A percentile compares a stretch with the other conserved stretches of the same genome.
Evolutionary conservation across 2,329 filamentous ascomycete species (phyloP).

Genomic region (Magnaporthiopsis incrustans): DNA sequence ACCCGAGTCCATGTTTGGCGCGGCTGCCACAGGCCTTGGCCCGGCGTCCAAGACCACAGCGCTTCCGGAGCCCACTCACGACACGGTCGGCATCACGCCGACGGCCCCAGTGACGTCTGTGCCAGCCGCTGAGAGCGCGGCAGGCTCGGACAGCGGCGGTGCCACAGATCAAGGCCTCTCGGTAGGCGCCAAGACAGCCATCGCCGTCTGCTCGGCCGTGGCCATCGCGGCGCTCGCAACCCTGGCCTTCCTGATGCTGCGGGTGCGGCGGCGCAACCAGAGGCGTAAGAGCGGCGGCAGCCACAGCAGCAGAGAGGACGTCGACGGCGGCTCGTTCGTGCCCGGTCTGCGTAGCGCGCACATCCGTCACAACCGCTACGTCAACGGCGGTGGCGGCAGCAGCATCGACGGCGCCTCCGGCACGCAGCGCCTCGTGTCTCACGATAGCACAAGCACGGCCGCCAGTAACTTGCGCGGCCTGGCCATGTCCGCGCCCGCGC

Average conservation of each 20-base stretch:
- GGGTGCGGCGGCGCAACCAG: constrained; percentile 16
- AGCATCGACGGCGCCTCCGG: constrained; percentile 19
- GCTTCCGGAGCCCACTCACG: background rate
- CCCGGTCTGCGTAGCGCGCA: constrained; percentile 16
- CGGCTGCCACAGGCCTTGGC: constrained; percentile 3
- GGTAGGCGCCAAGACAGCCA: constrained; percentile 33
- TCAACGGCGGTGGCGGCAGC: constrained; percentile 16
- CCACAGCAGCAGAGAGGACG: background rate
- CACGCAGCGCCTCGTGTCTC: constrained; percentile 33
- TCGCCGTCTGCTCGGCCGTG: constrained; percentile 34
- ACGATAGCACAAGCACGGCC: constrained; percentile 16
- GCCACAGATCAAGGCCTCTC: constrained; percentile 20
- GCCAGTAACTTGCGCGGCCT: constrained; percentile 4
- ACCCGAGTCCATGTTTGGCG: background rate
- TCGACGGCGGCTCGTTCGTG: constrained; percentile 2
- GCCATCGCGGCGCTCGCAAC: constrained; percentile 28
- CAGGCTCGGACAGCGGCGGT: background rate
- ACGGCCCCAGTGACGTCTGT: background rate
- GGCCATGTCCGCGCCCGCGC: too few species aligned
- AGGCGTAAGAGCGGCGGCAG: background rate
- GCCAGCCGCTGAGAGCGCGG: background rate
- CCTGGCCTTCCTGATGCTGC: constrained; percentile 29
- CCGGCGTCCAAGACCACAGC: background rate
- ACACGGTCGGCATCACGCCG: background rate
- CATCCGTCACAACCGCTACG: constrained; percentile 17